These are phyloP conservation scores for Paramecium pentaurelia DNA, from an alignment of 73 alveolate genomes.

Conservation along the genomic window DNA sequence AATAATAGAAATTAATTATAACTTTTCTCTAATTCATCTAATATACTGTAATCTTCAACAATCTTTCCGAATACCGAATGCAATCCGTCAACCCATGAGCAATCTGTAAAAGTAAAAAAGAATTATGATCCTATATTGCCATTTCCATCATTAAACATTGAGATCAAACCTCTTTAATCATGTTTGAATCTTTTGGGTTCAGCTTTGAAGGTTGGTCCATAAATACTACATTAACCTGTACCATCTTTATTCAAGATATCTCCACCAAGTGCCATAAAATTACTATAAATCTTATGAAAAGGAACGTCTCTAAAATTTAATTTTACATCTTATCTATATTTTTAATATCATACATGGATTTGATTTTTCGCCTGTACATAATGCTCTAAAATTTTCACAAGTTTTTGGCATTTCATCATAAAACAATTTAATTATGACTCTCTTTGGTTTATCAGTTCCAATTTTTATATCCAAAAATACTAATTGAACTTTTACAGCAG, in stretches of 20 bases:
- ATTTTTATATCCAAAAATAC: slow-evolving; percentile 28
- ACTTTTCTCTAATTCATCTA: slow-evolving; percentile 38
- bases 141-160: slow-evolving; percentile 14
- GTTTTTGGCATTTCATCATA: slow-evolving; percentile 86
- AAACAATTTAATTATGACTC: slow-evolving; percentile 77
- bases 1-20: not conserved
- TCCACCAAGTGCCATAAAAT: slow-evolving; percentile 82
- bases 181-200: slow-evolving; percentile 18
- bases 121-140: slow-evolving; percentile 39
- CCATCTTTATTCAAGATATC: slow-evolving; percentile 49
- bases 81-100: slow-evolving; percentile 45
- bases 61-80: slow-evolving; percentile 30
- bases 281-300: slow-evolving; percentile 78
- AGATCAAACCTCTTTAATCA: slow-evolving; percentile 19
- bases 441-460: slow-evolving; percentile 9
- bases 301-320: slow-evolving; percentile 71
- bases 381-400: slow-evolving; percentile 86
- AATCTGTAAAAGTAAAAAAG: slow-evolving; percentile 40
- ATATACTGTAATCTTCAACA: slow-evolving; percentile 11
- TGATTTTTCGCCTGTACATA: slow-evolving; percentile 91
- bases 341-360: not conserved
- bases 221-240: slow-evolving; percentile 5
- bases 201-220: slow-evolving; percentile 29
- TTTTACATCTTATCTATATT: slow-evolving; percentile 64
- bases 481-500: not conserved